Percentiles rank a stretch among this genome's conserved stretches.
phyloP scores from a whole-genome alignment of 169 alveolate species.

The Cryptosporidium parvum region DNA sequence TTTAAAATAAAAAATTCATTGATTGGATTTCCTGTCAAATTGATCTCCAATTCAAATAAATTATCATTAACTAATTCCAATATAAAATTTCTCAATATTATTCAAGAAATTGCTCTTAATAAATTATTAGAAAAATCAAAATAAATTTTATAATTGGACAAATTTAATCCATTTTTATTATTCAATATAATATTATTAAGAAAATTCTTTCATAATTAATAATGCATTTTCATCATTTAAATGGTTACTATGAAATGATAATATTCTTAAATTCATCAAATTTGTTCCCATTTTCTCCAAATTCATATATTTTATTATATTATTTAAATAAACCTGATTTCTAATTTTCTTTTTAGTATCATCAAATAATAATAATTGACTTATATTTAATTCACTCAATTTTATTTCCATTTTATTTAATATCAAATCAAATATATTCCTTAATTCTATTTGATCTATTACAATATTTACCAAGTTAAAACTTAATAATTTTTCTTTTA shows the following conservation, averaged over 20 bases:
- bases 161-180: not conserved
- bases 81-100: not conserved
- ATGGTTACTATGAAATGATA: conserved; percentile 31
- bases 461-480: conserved; percentile 1
- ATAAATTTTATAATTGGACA: not conserved
- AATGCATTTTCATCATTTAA: conserved; percentile 5
- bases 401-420: not conserved
- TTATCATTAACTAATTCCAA: not conserved
- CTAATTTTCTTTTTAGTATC: not conserved
- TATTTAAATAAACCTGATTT: not conserved
- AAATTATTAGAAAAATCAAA: conserved; percentile 48
- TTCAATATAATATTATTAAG: not conserved
- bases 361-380: not conserved
- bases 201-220: conserved; percentile 4
- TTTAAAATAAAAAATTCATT: conserved; percentile 4
- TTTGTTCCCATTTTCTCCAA: not conserved
- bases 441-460: not conserved
- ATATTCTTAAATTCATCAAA: not conserved
- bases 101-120: conserved; percentile 1
- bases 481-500: not conserved
- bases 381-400: not conserved
- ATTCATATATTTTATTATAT: conserved; percentile 6
- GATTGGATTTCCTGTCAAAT: conserved; percentile 57
- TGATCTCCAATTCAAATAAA: not conserved
- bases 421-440: not conserved